These are phyloP conservation scores for Paraphoma sp. DNA, from an alignment of 2,329 filamentous ascomycete genomes.

Conservation along the genomic window DNA sequence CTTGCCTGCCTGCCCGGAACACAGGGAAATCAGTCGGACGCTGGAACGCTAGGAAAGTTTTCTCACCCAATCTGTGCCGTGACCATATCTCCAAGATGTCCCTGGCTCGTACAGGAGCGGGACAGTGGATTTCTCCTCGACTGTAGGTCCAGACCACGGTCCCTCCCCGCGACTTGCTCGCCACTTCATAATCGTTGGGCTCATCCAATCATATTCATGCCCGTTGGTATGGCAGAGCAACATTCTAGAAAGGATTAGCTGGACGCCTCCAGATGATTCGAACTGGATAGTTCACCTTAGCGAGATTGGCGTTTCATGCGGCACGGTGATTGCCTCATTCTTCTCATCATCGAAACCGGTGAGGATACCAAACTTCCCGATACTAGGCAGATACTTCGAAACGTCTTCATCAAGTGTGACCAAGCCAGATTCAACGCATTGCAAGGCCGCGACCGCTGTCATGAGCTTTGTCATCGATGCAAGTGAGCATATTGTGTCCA, in stretches of 20 bases:
- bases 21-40: not conserved
- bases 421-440: conserved; percentile 29
- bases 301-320: conserved; percentile 50
- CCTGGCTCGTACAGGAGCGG: conserved; percentile 69
- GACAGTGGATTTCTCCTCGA: conserved; percentile 52
- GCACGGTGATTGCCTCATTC: conserved; percentile 29
- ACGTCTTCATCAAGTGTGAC: conserved; percentile 26
- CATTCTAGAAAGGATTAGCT: conserved; percentile 32
- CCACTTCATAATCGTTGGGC: conserved; percentile 50
- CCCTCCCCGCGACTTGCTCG: conserved; percentile 9
- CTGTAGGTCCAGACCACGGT: conserved; percentile 57
- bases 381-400: conserved; percentile 23
- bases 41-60: not conserved
- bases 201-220: conserved; percentile 55
- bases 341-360: conserved; percentile 17
- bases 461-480: conserved; percentile 48
- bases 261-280: no score
- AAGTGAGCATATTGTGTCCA: conserved; percentile 52
- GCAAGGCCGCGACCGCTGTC: conserved; percentile 26
- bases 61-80: conserved; percentile 49
- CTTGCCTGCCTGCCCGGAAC: conserved; percentile 45
- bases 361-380: conserved; percentile 46
- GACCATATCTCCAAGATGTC: conserved; percentile 58
- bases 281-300: conserved; percentile 30
- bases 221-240: conserved; percentile 55